These are phyloP conservation scores for Ascochyta fabae DNA, from an alignment of 2,329 filamentous ascomycete genomes.

Conservation along the genomic window DNA sequence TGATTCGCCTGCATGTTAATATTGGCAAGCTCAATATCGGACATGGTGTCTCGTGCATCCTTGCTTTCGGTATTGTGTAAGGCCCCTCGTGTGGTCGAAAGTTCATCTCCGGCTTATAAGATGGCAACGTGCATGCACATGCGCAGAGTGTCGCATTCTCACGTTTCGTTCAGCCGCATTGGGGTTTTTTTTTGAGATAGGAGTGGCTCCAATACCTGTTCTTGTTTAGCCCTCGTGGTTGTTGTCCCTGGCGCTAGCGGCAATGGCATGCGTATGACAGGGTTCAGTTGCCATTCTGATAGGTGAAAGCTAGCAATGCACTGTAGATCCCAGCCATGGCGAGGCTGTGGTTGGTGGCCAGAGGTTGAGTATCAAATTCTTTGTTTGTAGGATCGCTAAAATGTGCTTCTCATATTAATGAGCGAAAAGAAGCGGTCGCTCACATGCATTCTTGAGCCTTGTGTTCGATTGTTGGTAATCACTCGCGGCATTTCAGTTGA, in stretches of 20 bases:
- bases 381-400: neutral
- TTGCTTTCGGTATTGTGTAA: neutral
- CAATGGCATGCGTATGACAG: constrained; percentile 5
- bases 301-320: constrained; percentile 12
- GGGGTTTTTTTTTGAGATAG: neutral
- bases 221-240: constrained; percentile 5
- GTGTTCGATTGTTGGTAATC: too few species aligned
- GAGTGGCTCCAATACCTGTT: constrained; percentile 8
- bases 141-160: neutral
- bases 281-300: constrained; percentile 5
- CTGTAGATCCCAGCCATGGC: constrained; percentile 10
- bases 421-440: neutral
- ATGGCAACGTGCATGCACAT: constrained; percentile 1
- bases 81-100: neutral
- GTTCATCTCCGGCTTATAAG: constrained; percentile 1
- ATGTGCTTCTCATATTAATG: neutral
- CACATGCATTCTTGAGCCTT: too few species aligned
- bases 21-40: neutral
- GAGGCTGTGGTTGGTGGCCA: neutral
- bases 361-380: neutral
- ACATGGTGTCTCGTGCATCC: neutral
- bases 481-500: constrained; percentile 1
- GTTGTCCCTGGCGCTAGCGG: constrained; percentile 7
- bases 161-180: neutral
- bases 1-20: neutral